Evolutionary conservation across 2,329 filamentous ascomycete species (phyloP), one percentile per base, ranked within the genome.

Genomic region (Septoria linicola): DNA sequence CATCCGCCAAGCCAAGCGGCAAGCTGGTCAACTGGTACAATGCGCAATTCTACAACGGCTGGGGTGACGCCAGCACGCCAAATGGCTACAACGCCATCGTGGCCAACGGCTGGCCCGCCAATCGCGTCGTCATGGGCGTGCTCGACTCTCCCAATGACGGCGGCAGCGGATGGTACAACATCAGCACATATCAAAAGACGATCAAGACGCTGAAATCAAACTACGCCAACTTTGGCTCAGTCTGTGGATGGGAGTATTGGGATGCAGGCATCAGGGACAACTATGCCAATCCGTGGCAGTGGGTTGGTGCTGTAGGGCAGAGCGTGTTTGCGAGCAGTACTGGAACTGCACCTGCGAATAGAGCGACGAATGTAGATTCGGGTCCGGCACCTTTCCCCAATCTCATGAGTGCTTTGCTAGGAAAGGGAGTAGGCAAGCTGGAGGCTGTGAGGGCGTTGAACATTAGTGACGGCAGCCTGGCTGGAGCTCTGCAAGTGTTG

Each of bases 181-280:
- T 62, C 27, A 14, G 32, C 4, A 55, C 55, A 1, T 57, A 64
- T 7, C 47, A 54, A 8, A 41, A 21, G 5, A 61, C 60, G 8
- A 56, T 66, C 42, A 32, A 31, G 2, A 57, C 58, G 6, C 30
- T 66, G 13, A 50, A 49, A 14, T 49, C 57, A 6, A 62, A 61
- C 16, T 61, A 63, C 31, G 35, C 47, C 3, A 58, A 57, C 20
- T 63, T 65, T n/a, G 61, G 62, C 8, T 58, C 61, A 19, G 60
- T 56, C 2, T 58, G 59, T 2, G 61, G 63, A 6, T 66, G 64
- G 64, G 64, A 66, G 51, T 66, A 65, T 40, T 66, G 59, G 59
- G 62, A 62, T 39, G 58, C 61, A 14, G 59, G 61, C 4, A 51
- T 37, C 7, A 43, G 39, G 3, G 58, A 61, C 21, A 39, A 36